These are phyloP conservation scores for Bisporella sp. DNA, from an alignment of 2,329 filamentous ascomycete species.

Conservation along the genomic window DNA sequence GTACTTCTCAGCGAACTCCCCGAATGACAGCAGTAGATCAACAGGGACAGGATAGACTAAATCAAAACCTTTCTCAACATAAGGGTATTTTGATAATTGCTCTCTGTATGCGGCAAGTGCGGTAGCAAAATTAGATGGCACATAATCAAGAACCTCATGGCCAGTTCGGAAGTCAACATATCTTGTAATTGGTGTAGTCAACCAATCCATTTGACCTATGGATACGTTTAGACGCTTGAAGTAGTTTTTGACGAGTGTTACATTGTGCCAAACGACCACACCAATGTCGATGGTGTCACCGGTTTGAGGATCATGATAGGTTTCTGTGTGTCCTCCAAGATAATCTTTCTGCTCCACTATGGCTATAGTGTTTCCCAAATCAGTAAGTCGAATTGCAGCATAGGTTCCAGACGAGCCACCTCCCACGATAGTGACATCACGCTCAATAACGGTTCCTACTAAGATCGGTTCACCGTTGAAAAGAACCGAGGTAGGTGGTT, in stretches of 20 bases:
- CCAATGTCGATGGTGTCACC: constrained; percentile 13
- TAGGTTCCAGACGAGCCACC: constrained; percentile 35
- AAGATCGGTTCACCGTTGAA: not conserved
- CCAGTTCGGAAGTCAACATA: constrained; percentile 10
- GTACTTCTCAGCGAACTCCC: constrained; percentile 19
- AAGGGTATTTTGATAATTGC: constrained; percentile 27
- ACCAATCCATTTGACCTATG: not conserved
- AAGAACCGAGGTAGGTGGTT: not conserved
- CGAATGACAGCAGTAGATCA: constrained; percentile 17
- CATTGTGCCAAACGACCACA: constrained; percentile 5
- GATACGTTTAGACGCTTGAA: not conserved
- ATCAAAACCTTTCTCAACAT: constrained; percentile 33
- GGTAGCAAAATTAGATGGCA: not conserved
- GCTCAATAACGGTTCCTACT: not conserved
- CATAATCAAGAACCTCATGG: not conserved
- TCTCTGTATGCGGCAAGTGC: constrained; percentile 8
- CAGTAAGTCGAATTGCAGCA: constrained; percentile 32
- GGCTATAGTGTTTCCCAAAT: constrained; percentile 30
- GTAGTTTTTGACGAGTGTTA: constrained; percentile 7
- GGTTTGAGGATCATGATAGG: constrained; percentile 22
- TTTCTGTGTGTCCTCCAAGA: constrained; percentile 43
- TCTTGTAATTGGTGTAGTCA: not conserved
- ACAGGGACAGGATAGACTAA: constrained; percentile 20
- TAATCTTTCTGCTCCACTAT: constrained; percentile 32
- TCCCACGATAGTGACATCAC: constrained; percentile 29